Evolutionary conservation across 768 basidiomycete genomes (phyloP), one percentile per base, ranked within the genome.

Genomic region (Phanerochaete sordida): DNA sequence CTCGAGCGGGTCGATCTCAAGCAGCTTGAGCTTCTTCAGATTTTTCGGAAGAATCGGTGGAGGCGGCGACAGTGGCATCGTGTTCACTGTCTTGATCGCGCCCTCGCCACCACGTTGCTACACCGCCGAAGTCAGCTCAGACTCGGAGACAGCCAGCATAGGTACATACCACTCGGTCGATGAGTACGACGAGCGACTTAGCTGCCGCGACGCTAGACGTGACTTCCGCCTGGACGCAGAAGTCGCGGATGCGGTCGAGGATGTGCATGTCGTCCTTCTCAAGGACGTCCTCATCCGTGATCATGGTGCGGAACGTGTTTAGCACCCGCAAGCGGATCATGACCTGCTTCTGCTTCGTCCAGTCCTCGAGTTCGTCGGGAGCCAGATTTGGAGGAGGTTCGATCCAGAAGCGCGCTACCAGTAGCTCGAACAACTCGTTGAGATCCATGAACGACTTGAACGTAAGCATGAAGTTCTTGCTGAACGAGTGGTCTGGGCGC

Each of bases 381-480:
- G 75, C 79, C 30, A 97, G 70, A 4, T 81, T 85, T 6, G 81
- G 79, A 0, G 94, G 95, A 23, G 90, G 82, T 49, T 84, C 79
- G 30, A 94, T 87, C 65, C 81, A 79, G 74, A 93, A 98, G n/a
- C 96, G 85, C 48, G 82, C 78, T 8, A 90, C 82, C 21, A 98
- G 85, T 19, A 90, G 78, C 61, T 93, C 86, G 57, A 96, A 87
- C 12, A 98, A 75, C 54, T 93, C 88, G 57, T 90, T 83, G 55
- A 90, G 76, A 9, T 86, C 87, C 11, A 91, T 91, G 73, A 98
- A 98, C 0, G 93, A 95, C 69, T 95, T 92, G 79, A 91, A 96
- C 1, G 96, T 97, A 83, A 95, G 88, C 65, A 98, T 75, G 81
- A 98, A 98, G 0, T 94, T 87, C 68, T 88, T 87, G 71, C 81